phyloP scores from a whole-genome alignment of 495 filamentous ascomycete species.

The Pseudoneurospora amorphoporcata region DNA sequence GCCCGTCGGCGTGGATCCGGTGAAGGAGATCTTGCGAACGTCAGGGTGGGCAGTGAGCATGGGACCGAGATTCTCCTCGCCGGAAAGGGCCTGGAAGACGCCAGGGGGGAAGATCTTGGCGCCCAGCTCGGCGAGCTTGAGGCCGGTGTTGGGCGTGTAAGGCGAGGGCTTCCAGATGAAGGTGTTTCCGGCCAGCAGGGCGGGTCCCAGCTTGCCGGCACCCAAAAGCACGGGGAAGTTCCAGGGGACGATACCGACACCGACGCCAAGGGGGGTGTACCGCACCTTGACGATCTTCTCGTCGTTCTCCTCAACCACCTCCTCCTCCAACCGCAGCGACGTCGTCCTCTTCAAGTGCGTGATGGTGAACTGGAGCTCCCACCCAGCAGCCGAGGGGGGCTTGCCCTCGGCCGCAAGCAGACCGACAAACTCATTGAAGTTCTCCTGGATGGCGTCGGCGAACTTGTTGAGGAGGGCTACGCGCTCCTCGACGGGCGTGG shows the following conservation, averaged over 20 bases:
- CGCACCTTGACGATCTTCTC: slow-evolving; percentile 36
- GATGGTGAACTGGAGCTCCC: slow-evolving; percentile 25
- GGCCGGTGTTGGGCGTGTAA: slow-evolving; percentile 56
- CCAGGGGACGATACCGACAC: slow-evolving; percentile 49
- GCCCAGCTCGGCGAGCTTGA: slow-evolving; percentile 54
- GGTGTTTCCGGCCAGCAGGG: slow-evolving; percentile 49
- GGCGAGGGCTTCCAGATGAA: slow-evolving; percentile 56
- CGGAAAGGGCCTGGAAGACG: slow-evolving; percentile 57
- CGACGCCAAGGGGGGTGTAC: slow-evolving; percentile 43
- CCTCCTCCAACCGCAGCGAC: slow-evolving; percentile 3
- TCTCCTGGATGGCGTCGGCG: slow-evolving; percentile 26
- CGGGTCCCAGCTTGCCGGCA: slow-evolving; percentile 44
- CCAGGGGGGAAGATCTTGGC: slow-evolving; percentile 53
- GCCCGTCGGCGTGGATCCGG: slow-evolving; percentile 53
- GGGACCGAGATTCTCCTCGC: slow-evolving; percentile 54
- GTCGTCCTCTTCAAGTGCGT: not conserved
- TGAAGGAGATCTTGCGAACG: slow-evolving; percentile 62
- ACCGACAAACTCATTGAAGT: slow-evolving; percentile 25
- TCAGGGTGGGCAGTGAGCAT: slow-evolving; percentile 45
- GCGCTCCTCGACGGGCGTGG: slow-evolving; percentile 35
- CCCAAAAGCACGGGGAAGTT: slow-evolving; percentile 54
- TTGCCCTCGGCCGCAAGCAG: slow-evolving; percentile 26
- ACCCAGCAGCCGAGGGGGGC: slow-evolving; percentile 11
- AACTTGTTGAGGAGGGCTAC: slow-evolving; percentile 44
- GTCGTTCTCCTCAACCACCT: slow-evolving; percentile 35